A percentile compares a stretch with the other conserved stretches of the same genome.
Conservation (phyloP, 116 monocot genomes). For the Trichopus zeylanicus region DNA sequence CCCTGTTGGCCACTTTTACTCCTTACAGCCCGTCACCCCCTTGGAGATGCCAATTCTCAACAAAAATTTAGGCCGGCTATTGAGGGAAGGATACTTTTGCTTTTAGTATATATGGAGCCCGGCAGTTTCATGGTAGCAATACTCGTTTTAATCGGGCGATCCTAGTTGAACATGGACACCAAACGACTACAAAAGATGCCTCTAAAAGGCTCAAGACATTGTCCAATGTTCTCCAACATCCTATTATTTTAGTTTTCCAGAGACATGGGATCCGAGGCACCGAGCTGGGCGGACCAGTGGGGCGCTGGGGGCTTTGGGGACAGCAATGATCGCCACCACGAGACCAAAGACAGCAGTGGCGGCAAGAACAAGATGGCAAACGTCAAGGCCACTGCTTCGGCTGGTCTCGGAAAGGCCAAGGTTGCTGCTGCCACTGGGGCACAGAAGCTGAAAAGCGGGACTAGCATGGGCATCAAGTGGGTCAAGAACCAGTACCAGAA, state of each 20-base stretch:
- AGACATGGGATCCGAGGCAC: conserved; percentile 29
- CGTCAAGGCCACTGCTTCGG: conserved; percentile 28
- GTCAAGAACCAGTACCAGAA: conserved; percentile 73
- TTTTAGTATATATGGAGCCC: too few relatives aligned
- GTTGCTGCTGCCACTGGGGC: conserved; percentile 36
- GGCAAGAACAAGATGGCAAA: conserved; percentile 33
- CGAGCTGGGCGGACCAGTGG: conserved; percentile 51
- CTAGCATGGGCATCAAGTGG: conserved; percentile 58
- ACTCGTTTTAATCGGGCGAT: too few relatives aligned
- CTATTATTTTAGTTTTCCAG: background rate
- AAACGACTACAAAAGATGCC: too few relatives aligned
- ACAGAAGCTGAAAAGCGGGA: conserved; percentile 57
- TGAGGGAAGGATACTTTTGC: too few relatives aligned
- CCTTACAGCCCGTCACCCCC: too few relatives aligned
- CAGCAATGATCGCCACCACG: conserved; percentile 1
- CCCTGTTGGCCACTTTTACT: too few relatives aligned
- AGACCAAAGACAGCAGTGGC: background rate
- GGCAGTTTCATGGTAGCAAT: too few relatives aligned
- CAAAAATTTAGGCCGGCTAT: too few relatives aligned
- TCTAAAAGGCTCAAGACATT: too few relatives aligned
- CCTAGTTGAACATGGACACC: too few relatives aligned
- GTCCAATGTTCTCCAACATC: too few relatives aligned
- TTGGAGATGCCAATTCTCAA: too few relatives aligned
- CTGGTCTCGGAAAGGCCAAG: conserved; percentile 50
- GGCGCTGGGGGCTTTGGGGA: conserved; percentile 15